Conservation (phyloP, 345 rosid genomes). For the Eucalyptus pumila region DNA sequence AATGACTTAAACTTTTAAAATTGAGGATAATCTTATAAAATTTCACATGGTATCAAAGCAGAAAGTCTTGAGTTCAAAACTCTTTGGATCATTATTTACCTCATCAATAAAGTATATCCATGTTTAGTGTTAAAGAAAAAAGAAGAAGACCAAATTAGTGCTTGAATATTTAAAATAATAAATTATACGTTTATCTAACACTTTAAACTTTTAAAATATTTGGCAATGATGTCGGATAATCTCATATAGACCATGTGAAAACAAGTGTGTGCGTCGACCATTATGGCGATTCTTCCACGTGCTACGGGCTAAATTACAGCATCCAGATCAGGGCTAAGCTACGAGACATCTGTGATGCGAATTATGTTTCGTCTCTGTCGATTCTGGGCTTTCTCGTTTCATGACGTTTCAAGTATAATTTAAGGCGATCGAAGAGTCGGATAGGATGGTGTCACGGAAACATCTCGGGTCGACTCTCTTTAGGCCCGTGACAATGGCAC, state of each 20-base stretch:
- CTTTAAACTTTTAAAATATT: rapidly evolving
- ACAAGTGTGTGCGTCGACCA: background rate
- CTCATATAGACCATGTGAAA: background rate
- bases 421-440: background rate
- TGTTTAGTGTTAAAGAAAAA: too few relatives aligned
- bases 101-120: too few relatives aligned
- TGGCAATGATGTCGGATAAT: rapidly evolving
- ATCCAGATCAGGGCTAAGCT: background rate
- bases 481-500: background rate
- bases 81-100: rapidly evolving
- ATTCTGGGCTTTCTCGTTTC: background rate
- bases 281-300: background rate
- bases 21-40: too few relatives aligned
- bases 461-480: too few relatives aligned
- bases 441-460: background rate
- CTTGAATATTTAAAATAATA: too few relatives aligned
- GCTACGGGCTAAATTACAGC: background rate
- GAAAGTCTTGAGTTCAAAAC: too few relatives aligned
- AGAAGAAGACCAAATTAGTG: too few relatives aligned
- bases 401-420: background rate
- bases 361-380: background rate
- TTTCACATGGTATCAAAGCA: rapidly evolving
- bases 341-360: background rate
- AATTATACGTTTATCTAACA: too few relatives aligned
- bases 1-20: too few relatives aligned